Evolutionary conservation across 305 asterid species (phyloP), one percentile per base, ranked within the genome.

Genomic region (Fraxinus xanthoxyloides): DNA sequence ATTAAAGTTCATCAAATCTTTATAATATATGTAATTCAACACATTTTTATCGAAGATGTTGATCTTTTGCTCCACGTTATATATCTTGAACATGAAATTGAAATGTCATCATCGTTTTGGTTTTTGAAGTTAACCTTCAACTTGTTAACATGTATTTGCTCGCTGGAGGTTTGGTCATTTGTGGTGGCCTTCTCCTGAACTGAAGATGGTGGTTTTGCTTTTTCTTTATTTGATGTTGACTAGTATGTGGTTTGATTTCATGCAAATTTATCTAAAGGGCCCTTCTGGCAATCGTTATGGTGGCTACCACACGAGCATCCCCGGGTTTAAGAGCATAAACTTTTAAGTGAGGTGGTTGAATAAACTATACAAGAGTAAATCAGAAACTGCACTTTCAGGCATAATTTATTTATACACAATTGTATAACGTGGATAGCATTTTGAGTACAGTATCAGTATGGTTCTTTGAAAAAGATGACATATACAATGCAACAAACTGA

Each of bases 401-500:
- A 61, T 61, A 61, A 7, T 19, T 21, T 61, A 21, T 61, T 7
- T 67, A 61, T 61, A 0, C 70, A 61, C 70, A 28, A 13, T 1
- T 67, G 2, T 2, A 30, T 15, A 67, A 26, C 73, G 4, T 4
- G 1, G 19, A 3, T 28, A 48, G 7, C 59, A 48, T 75, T 75
- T 36, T 12, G 63, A 79, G 5, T 43, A 0, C 15, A 3, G 23
- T 85, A 84, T 40, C 78, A 77, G 54, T 92, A 89, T 38, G 90
- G 91, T 80, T 93, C 97, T 81, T 92, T 91, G 85, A 93, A 93
- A 91, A 79, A 90, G 77, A 86, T 35, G 5, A 87, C 97, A 69
- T 94, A 94, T 81, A 90, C 76, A 70, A 91, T 87, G 82, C 96
- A 92, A 79, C 92, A 90, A 61, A 95, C 78, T 17, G 97, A 89